Conservation (phyloP, 2,329 filamentous ascomycete species). For the Amauroascus verrucosus region DNA sequence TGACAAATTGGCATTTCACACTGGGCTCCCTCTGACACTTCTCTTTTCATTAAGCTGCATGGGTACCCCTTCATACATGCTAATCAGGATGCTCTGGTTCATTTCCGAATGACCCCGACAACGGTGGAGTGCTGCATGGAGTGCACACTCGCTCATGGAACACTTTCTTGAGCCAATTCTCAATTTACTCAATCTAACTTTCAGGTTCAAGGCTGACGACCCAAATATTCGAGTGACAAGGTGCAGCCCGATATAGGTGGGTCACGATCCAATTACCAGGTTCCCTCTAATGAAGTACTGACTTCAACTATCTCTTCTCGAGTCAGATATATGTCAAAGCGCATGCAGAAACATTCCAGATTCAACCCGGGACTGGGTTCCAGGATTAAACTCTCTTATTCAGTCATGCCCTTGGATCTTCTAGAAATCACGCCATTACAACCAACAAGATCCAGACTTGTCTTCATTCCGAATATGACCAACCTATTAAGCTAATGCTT, state of each 20-base stretch:
- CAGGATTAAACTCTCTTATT: constrained; percentile 4
- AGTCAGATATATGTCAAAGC: constrained; percentile 11
- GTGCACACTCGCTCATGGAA: neutral
- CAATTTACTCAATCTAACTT: neutral
- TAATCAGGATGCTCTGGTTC: constrained; percentile 5
- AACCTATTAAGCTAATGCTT: constrained; percentile 3
- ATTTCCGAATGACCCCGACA: constrained; percentile 8
- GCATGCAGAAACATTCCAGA: constrained; percentile 13
- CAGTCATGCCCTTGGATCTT: constrained; percentile 5
- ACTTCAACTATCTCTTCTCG: neutral
- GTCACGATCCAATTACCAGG: constrained; percentile 5
- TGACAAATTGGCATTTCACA: constrained; percentile 4
- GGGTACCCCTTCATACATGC: constrained; percentile 12
- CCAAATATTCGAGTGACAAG: constrained; percentile 3
- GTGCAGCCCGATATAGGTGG: neutral
- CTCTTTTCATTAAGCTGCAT: constrained; percentile 9
- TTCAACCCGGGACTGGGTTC: neutral
- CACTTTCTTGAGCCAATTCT: neutral
- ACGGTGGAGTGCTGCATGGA: constrained; percentile 2
- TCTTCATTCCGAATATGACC: constrained; percentile 6
- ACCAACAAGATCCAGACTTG: constrained; percentile 6
- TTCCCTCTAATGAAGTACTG: neutral
- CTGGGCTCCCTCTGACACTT: constrained; percentile 6
- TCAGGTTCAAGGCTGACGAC: neutral
- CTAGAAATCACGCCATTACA: constrained; percentile 11